Base-by-base conservation (phyloP, 75 land plant genomes). In the Larix kaempferi region DNA sequence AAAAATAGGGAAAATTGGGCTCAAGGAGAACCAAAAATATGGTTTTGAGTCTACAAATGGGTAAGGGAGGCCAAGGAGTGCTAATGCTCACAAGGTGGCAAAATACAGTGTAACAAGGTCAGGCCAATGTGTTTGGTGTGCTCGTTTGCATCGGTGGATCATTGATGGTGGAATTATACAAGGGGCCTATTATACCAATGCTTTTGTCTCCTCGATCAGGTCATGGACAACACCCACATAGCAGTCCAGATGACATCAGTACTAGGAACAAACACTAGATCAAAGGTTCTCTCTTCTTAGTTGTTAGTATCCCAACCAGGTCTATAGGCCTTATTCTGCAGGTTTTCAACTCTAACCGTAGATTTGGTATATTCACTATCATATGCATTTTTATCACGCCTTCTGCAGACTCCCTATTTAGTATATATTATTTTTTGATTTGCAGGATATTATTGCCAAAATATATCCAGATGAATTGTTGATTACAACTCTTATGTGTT, bases 251-350 rank as follows among this genome's bases (percentile, higher is more conserved):
- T 14, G 67, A 15, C 16, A 33, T 1, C 6, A 12, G 19, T 64
- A 19, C 27, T 64, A 6, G 2, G 12, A 5, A 17, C 17, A 82
- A 82, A 22, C 66, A 55, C n/a, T 84, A 82, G 86, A 2, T 74
- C 37, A 52, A 78, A 3, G 87, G 90, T 72, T 84, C 77, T 59
- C 54, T 84, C 3, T 71, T 85, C 25, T 80, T 86, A 57, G 56
- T 83, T 23, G 82, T 10, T 63, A 75, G 84, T 76, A 22, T 57
- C 26, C 75, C 66, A 44, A 80, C 79, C 76, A 86, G 88, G 91
- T 78, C 91, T 3, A 5, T 74, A 21, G 86, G 86, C 86, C 67
- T 83, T 8, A 82, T 89, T 57, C 17, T 89, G 57, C 90, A 83
- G 90, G 88, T 88, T 52, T 75, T 16, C 59, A 22, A n/a, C 12